phyloP scores from a whole-genome alignment of 768 basidiomycete genomes.

The Boletus huronensis region DNA sequence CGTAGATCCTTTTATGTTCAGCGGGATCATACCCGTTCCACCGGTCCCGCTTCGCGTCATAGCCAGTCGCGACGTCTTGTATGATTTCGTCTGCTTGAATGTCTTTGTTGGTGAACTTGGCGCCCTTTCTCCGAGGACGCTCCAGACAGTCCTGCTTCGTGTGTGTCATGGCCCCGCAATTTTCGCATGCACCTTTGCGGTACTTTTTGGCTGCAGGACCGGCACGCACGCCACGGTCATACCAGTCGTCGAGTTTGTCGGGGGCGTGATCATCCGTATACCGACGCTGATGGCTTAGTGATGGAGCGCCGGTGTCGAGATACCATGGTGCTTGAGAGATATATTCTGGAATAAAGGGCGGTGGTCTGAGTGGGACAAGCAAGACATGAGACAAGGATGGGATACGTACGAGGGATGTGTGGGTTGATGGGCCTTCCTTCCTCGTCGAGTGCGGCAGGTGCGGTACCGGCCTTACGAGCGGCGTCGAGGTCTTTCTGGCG shows the following conservation, averaged over 20 bases:
- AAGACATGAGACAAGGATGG: neutral
- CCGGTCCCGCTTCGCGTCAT: conserved; percentile 92
- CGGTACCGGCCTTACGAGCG: conserved; percentile 97
- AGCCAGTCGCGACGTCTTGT: conserved; percentile 72
- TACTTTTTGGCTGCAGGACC: conserved; percentile 96
- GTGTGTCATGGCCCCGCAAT: conserved; percentile 97
- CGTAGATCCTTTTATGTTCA: conserved; percentile 82
- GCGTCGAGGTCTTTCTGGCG: conserved; percentile 97
- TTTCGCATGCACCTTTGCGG: conserved; percentile 97
- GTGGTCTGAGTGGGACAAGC: neutral
- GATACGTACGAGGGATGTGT: conserved; percentile 90
- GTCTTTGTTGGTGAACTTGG: conserved; percentile 85
- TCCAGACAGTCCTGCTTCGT: conserved; percentile 90
- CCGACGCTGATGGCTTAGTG: conserved; percentile 90
- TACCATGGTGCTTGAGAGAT: conserved; percentile 99
- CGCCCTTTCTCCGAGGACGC: conserved; percentile 93
- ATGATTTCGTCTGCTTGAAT: conserved; percentile 91
- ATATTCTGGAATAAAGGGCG: conserved; percentile 58
- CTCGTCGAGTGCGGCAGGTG: conserved; percentile 92
- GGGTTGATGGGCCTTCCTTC: conserved; percentile 96
- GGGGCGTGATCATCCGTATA: conserved; percentile 54
- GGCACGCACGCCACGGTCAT: conserved; percentile 78
- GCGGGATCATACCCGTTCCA: conserved; percentile 98
- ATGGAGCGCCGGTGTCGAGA: conserved; percentile 89
- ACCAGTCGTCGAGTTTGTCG: conserved; percentile 84